Conservation (phyloP, 805 yeast genomes). For the Saturnispora serradocipensis region DNA sequence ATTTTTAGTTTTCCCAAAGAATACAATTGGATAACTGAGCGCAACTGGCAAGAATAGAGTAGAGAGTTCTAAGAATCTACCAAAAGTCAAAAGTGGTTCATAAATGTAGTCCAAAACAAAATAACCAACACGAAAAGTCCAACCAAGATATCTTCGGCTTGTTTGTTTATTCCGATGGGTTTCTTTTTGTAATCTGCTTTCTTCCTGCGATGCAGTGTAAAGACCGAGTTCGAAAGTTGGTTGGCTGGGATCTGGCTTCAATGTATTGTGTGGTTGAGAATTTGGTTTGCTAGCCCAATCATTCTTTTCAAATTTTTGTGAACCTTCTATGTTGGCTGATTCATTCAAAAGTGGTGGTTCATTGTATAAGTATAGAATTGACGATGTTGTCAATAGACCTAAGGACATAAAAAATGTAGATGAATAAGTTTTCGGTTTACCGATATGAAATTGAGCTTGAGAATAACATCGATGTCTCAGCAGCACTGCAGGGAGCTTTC, state of each 20-base stretch:
- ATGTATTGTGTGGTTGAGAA: constrained; percentile 24
- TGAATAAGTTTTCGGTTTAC: not conserved
- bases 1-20: constrained; percentile 37
- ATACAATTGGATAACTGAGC: constrained; percentile 51
- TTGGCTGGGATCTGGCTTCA: constrained; percentile 37
- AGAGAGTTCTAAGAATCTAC: constrained; percentile 62
- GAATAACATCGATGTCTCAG: not conserved
- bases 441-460: not conserved
- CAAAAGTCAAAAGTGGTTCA: constrained; percentile 62
- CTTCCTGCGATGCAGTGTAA: constrained; percentile 49
- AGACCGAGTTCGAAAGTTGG: constrained; percentile 67
- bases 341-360: not conserved
- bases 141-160: constrained; percentile 19
- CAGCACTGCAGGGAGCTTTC: not conserved
- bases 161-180: constrained; percentile 26
- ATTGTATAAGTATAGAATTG: not conserved
- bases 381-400: not conserved
- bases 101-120: constrained; percentile 42
- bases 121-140: constrained; percentile 34
- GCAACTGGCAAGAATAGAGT: constrained; percentile 63
- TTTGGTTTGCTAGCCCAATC: constrained; percentile 10
- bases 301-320: constrained; percentile 10
- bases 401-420: not conserved
- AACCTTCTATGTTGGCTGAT: constrained; percentile 6
- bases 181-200: constrained; percentile 33